phyloP scores from a whole-genome alignment of 2,329 filamentous ascomycete species.

The Esteya vermicola region DNA sequence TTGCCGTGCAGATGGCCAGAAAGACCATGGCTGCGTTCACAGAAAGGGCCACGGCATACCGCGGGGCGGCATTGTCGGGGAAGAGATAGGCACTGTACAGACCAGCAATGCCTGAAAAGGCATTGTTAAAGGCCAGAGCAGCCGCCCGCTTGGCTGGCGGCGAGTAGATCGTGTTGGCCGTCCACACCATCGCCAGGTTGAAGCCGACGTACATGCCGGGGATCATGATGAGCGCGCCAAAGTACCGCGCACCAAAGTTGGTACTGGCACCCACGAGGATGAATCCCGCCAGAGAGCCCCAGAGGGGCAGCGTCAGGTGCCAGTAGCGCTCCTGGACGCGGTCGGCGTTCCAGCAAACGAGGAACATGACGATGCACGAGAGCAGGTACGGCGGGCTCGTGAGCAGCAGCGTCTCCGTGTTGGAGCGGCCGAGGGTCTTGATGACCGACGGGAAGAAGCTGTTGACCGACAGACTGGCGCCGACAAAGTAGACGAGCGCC shows the following conservation, averaged over 20 bases:
- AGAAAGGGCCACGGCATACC: conserved; percentile 46
- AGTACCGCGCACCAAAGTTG: conserved; percentile 45
- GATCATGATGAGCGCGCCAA: conserved; percentile 57
- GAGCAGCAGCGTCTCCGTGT: conserved; percentile 45
- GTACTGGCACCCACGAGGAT: conserved; percentile 48
- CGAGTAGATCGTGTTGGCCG: conserved; percentile 59
- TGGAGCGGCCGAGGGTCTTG: conserved; percentile 47
- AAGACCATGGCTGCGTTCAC: conserved; percentile 55
- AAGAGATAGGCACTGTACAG: too few species aligned
- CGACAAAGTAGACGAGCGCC: conserved; percentile 9
- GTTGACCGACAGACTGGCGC: conserved; percentile 28
- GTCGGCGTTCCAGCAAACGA: conserved; percentile 59
- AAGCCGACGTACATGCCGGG: conserved; percentile 40
- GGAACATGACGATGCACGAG: conserved; percentile 43
- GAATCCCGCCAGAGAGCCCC: too few species aligned
- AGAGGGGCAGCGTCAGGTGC: conserved; percentile 50
- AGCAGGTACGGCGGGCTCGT: conserved; percentile 53
- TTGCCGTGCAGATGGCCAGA: conserved; percentile 42
- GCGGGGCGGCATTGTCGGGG: conserved; percentile 50
- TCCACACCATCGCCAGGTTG: conserved; percentile 59
- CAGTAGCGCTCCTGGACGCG: conserved; percentile 56
- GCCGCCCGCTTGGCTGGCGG: conserved; percentile 59
- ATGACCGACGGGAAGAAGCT: conserved; percentile 59
- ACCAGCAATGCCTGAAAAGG: conserved; percentile 59
- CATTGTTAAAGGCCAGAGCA: conserved; percentile 63